Conservation (phyloP, 139 green algal species). For the Pleodorina starrii region DNA sequence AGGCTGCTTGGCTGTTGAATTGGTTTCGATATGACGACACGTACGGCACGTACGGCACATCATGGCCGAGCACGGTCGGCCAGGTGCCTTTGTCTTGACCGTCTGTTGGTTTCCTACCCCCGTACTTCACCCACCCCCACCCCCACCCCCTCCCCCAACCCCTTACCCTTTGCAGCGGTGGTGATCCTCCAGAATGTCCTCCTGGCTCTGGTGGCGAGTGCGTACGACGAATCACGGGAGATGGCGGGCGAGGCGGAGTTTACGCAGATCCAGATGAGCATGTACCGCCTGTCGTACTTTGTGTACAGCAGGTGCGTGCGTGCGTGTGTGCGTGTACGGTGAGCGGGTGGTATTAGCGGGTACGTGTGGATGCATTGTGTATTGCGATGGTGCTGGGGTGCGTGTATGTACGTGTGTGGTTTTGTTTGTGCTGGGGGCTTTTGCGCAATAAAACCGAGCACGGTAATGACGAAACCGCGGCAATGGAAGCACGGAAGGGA, state of each 20-base stretch:
- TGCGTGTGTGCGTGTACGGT: too few relatives aligned
- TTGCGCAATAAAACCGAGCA: neutral
- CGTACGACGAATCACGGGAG: constrained; percentile 32
- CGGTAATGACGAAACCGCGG: neutral
- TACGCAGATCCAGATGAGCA: neutral
- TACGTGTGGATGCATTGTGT: too few relatives aligned
- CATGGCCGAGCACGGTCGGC: too few relatives aligned
- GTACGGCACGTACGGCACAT: too few relatives aligned
- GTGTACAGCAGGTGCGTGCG: constrained; percentile 1
- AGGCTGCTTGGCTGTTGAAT: too few relatives aligned
- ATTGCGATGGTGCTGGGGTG: neutral
- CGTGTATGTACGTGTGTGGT: neutral
- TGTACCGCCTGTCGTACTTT: constrained; percentile 33
- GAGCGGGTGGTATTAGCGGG: too few relatives aligned
- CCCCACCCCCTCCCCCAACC: neutral
- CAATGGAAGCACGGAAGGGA: neutral
- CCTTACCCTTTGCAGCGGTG: neutral
- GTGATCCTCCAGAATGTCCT: constrained; percentile 23
- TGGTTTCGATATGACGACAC: too few relatives aligned
- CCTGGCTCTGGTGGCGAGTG: neutral
- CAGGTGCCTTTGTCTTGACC: too few relatives aligned
- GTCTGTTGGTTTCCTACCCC: too few relatives aligned
- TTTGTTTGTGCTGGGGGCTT: neutral
- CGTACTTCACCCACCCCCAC: too few relatives aligned
- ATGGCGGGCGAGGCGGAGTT: constrained; percentile 2